Percentiles rank a stretch among this genome's conserved stretches.
Conservation (phyloP, 495 filamentous ascomycete genomes). For the Penicillium paxilli region DNA sequence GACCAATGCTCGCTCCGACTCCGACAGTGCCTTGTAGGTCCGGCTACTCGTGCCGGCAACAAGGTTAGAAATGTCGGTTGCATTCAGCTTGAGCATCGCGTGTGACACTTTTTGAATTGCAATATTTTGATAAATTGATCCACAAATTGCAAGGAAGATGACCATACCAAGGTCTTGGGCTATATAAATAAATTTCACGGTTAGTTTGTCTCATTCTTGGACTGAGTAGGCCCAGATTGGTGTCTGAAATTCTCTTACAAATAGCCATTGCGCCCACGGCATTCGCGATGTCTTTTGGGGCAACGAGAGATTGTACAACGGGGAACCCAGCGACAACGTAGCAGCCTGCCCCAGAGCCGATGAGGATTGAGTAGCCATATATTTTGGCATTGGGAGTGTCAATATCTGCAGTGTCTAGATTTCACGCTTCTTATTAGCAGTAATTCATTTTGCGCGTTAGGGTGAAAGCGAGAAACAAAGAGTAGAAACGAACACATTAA, state of each 20-base stretch:
- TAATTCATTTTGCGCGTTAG: neutral
- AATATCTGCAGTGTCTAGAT: neutral
- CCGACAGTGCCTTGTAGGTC: constrained; percentile 1
- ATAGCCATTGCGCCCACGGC: constrained; percentile 5
- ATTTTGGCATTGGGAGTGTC: neutral
- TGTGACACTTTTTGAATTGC: neutral
- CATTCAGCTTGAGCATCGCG: neutral
- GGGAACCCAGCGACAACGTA: constrained; percentile 1
- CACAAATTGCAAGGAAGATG: neutral
- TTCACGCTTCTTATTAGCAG: neutral
- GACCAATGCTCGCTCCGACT: constrained; percentile 1
- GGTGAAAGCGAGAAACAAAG: neutral
- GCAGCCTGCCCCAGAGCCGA: constrained; percentile 2
- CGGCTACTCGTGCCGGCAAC: constrained; percentile 2
- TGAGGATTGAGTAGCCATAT: constrained; percentile 5
- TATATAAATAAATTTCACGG: constrained; percentile 1
- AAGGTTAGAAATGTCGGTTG: neutral
- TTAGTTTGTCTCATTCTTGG: neutral
- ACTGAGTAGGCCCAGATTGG: neutral
- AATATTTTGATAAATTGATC: constrained; percentile 1
- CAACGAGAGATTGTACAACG: neutral
- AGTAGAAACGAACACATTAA: constrained; percentile 2
- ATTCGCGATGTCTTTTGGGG: constrained; percentile 1
- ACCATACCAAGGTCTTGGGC: constrained; percentile 2
- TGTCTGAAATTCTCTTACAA: neutral